Conservation (phyloP, 2,329 filamentous ascomycete species). For the Macrophomina pseudophaseolina region DNA sequence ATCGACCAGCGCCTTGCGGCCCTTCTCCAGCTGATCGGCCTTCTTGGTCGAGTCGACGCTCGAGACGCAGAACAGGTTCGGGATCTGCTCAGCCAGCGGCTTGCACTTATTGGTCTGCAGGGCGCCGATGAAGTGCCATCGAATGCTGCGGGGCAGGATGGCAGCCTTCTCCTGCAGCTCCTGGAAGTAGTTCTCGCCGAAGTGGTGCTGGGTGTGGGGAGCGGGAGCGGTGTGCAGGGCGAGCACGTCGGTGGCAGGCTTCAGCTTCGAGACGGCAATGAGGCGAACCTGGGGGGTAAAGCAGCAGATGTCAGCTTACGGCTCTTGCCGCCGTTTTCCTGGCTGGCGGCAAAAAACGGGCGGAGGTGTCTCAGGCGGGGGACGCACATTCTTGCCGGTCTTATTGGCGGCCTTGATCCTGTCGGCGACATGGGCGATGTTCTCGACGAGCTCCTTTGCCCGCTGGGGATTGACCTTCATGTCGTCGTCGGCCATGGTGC, state of each 20-base stretch:
- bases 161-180: conserved; percentile 86
- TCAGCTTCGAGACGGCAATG: conserved; percentile 95
- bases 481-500: conserved; percentile 41
- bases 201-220: conserved; percentile 68
- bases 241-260: conserved; percentile 88
- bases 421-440: conserved; percentile 48
- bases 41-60: conserved; percentile 90
- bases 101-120: conserved; percentile 95
- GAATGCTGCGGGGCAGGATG: conserved; percentile 75
- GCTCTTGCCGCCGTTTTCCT: neutral
- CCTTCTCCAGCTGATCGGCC: conserved; percentile 77
- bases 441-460: conserved; percentile 53
- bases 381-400: conserved; percentile 36
- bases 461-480: conserved; percentile 51
- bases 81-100: conserved; percentile 77
- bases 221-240: conserved; percentile 69
- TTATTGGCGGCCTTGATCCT: conserved; percentile 49
- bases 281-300: conserved; percentile 69
- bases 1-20: conserved; percentile 65
- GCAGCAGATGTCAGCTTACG: neutral
- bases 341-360: neutral
- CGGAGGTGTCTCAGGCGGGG: neutral
- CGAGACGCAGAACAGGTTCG: conserved; percentile 89
- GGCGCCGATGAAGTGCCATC: conserved; percentile 97
- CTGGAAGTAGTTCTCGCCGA: conserved; percentile 89